Evolutionary conservation across 2,329 filamentous ascomycete species (phyloP).

Genomic region (Whalleya microplaca): DNA sequence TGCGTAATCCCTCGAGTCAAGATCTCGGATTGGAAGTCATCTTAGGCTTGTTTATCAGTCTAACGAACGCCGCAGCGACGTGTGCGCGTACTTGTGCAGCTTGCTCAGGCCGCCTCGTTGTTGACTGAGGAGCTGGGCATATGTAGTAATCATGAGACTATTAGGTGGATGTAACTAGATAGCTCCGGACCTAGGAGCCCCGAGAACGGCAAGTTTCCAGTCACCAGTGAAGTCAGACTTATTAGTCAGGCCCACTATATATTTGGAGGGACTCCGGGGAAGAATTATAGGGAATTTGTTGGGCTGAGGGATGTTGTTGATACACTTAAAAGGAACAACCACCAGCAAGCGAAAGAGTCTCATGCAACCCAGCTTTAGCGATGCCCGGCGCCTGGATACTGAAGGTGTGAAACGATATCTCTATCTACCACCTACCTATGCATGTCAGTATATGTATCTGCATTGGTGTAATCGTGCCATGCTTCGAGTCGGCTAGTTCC

Average conservation of each 20-base stretch:
- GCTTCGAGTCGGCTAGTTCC: neutral
- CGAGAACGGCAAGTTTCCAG: neutral
- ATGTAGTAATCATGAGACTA: neutral
- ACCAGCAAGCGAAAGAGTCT: no score
- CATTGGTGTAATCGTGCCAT: neutral
- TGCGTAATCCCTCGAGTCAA: neutral
- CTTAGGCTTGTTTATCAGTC: neutral
- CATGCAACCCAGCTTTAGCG: neutral
- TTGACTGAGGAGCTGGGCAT: neutral
- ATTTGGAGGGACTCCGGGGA: neutral
- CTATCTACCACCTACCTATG: no score
- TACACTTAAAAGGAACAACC: no score
- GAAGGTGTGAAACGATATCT: neutral
- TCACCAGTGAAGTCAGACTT: neutral
- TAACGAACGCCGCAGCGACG: neutral
- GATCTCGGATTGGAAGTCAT: neutral
- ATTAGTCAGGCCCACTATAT: neutral
- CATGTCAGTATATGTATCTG: neutral
- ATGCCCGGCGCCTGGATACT: neutral
- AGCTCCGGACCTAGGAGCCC: neutral
- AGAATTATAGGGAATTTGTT: no score
- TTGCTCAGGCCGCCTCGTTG: neutral
- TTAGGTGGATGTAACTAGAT: neutral
- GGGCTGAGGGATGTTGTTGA: no score
- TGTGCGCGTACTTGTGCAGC: no score